Base-by-base conservation (phyloP, 2,329 filamentous ascomycete species). In the Fusarium sambucinum region DNA sequence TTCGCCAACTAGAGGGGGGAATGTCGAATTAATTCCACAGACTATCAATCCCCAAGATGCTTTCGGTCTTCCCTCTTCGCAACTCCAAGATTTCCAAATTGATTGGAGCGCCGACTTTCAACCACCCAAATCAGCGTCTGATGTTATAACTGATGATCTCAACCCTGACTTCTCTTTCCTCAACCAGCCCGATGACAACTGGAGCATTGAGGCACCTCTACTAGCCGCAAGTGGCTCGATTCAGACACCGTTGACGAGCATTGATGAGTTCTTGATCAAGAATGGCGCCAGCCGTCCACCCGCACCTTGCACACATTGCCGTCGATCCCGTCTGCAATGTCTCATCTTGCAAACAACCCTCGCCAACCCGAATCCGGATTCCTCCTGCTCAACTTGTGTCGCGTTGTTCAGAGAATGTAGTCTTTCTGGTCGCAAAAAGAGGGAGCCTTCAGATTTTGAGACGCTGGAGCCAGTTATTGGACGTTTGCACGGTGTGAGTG, bases 361-460 rank as follows among this genome's bases (percentile, higher is more conserved):
- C 0, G 82, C 77, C 25, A 85, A 85, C 57, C 84, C 83, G 1
- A 85, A 85, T 55, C 83, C 50, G 76, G 75, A 8, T 79, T 19
- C 35, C 10, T 38, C 83, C 1, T 85, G 84, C 66, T 84, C 83
- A 5, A 85, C 81, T 62, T 85, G 84, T 57, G 84, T 83, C 6
- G 83, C 83, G 0, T 74, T 85, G 3, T 85, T 83, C 57, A 77
- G 83, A 2, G 81, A 84, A 59, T 86, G 84, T 69, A 85, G 84
- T 51, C 75, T 85, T 7, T 79, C 83, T 2, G 80, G 77, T 14
- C 76, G 79, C 19, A 76, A 76, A 37, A 86, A 86, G 64, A 79
- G 83, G 11, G 75, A 79, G 3, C 77, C 82, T 0, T 82, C 79
- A 0, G 72, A 76, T 3, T 86, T 85, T 66, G 84, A 85, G 71